Evolutionary conservation across 345 rosid species (phyloP).

Genomic region (Populus ilicifolia): DNA sequence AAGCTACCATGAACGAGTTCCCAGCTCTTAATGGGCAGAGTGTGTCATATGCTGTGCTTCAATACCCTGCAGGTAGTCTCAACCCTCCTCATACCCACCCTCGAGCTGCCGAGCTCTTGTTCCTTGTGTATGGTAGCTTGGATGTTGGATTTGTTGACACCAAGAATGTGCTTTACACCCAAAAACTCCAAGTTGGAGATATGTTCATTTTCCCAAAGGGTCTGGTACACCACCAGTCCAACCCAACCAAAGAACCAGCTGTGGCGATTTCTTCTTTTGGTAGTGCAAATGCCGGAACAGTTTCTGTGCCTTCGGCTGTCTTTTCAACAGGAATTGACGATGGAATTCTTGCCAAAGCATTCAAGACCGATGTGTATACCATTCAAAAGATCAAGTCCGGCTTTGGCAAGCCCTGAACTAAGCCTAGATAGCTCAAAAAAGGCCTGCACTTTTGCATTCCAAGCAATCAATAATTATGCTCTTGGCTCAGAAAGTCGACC

Average conservation of each 20-base stretch:
- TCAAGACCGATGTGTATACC: conserved; percentile 33
- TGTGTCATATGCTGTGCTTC: conserved; percentile 17
- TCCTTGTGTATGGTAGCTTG: conserved; percentile 5
- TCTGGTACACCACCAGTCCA: conserved; percentile 7
- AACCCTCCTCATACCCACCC: conserved; percentile 23
- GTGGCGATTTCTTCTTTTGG: conserved; percentile 15
- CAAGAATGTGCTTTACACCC: conserved; percentile 2
- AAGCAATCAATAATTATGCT: not conserved
- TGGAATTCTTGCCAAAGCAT: conserved; percentile 30
- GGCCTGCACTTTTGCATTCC: not conserved
- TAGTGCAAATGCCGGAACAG: conserved; percentile 17
- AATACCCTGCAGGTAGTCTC: not conserved
- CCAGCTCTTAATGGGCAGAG: conserved; percentile 22
- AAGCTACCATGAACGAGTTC: conserved; percentile 19
- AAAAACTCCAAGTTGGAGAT: conserved; percentile 9
- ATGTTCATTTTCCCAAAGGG: conserved; percentile 23
- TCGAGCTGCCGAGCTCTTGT: conserved; percentile 17
- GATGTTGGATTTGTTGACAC: conserved; percentile 9
- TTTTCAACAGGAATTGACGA: conserved; percentile 20
- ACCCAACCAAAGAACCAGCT: not conserved
- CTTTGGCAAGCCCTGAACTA: not conserved
- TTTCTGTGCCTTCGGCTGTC: conserved; percentile 1
- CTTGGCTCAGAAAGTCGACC: not conserved
- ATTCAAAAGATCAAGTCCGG: conserved; percentile 10
- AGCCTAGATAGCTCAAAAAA: not conserved